Evolutionary conservation across 441 rosid species (phyloP), one percentile per base, ranked within the genome.

Genomic region (Pelargonium citronellum): DNA sequence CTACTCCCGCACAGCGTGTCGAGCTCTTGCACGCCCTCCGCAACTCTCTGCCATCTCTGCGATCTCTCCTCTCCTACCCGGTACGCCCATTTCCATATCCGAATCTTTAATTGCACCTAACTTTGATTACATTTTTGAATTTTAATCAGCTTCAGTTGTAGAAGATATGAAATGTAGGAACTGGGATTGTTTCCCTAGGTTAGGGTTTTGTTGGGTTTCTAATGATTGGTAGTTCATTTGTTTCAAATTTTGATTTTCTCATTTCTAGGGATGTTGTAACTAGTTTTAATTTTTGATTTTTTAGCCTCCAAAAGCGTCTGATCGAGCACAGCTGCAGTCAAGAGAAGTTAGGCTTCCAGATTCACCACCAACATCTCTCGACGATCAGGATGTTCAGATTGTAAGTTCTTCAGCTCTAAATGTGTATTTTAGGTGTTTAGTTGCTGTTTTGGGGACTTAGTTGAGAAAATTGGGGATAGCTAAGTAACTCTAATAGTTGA

Each of bases 331-430:
- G 81, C 88, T 93, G 22, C 95, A 86, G 82, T 84, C 87, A 5
- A 82, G 75, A 74, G 95, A 93, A 83, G 90, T 94, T 53, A 86
- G 96, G 81, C 89, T 94, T 68, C 97, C 95, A 2, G 93, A 91
- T 84, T 89, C 97, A 20, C 73, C 87, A 7, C 91, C 93, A 0
- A 85, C 90, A 73, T 80, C 91, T 2, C 83, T 94, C 39, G 97
- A 94, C 43, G 97, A 94, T 68, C 97, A 89, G 79, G 98, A 94
- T 71, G 88, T 87, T 16, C 85, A 85, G 66, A 88, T 89, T 83
- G 98, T 93, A 77, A 87, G 97, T 78, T 79, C 20, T 5, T 19
- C 20, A 55, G 61, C 61, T 16, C 61, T 15, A 55, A 55, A 55
- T 16, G 2, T 55, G 24, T 16, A 16, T 16, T 16, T 55, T 55